Evolutionary conservation across 2,329 filamentous ascomycete species (phyloP), one percentile per base, ranked within the genome.

Genomic region (Daldinia eschscholtzii): DNA sequence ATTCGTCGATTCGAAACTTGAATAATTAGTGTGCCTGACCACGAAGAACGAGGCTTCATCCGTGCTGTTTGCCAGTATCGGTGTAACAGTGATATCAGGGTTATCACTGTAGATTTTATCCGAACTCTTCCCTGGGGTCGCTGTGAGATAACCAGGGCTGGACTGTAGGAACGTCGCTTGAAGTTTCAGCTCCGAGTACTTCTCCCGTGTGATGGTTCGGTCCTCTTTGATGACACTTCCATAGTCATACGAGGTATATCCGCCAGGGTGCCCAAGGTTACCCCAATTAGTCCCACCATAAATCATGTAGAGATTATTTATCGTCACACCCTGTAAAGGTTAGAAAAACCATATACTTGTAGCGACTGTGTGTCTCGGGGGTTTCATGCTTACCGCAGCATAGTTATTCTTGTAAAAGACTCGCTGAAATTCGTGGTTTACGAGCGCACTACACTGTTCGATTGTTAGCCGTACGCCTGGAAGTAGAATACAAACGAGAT

Each of bases 251-350:
- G 84, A 86, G 0, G 88, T 89, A 67, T 90, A 90, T 4, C 86
- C 89, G 13, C 88, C 89, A 3, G 90, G 86, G 71, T 93, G 88
- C 0, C 92, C 91, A 1, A 93, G 79, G 68, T 94, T 94, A 0
- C 93, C 93, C 93, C 92, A 96, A 75, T 96, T 96, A 0, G 93
- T 94, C 2, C 92, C 93, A 15, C 93, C 93, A 70, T 86, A 92
- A 0, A 87, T 89, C 73, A 75, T 75, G 57, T 75, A 75, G 2
- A 86, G 86, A 72, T 90, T 94, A 64, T 93, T 82, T 6, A 95
- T 87, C 0, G 87, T 88, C 2, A 90, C 86, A 0, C 89, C 90
- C 73, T 68, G 37, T 15, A 23, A 28, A 15, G n/a, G 13, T 42
- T 12, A 39, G 20, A 4, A 20, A 20, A 15, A 10, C 56, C 50